A percentile compares a stretch with the other conserved stretches of the same genome.
phyloP scores from a whole-genome alignment of 306 rosid genomes.

The Casuarina cunninghamiana region DNA sequence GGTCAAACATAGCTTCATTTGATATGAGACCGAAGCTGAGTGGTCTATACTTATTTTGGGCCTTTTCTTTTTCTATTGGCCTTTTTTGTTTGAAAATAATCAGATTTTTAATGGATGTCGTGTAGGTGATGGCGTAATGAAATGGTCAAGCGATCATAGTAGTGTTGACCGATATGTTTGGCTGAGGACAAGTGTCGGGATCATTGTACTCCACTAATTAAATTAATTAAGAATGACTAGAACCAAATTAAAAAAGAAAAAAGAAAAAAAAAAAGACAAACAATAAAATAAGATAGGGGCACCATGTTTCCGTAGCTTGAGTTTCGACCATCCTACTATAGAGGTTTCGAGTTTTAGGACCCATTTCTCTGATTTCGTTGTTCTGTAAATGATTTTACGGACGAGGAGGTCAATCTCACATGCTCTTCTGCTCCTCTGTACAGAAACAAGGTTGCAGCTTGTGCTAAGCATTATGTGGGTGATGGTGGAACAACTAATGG shows the following conservation, averaged over 20 bases:
- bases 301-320: too few relatives aligned
- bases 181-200: not conserved
- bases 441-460: conserved; percentile 5
- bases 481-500: conserved; percentile 4
- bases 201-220: not conserved
- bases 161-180: not conserved
- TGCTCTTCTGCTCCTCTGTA: not conserved
- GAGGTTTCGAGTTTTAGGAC: too few relatives aligned
- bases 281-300: not conserved
- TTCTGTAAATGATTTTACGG: too few relatives aligned
- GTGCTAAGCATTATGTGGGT: conserved; percentile 9
- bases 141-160: too few relatives aligned
- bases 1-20: not conserved
- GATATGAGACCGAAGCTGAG: not conserved
- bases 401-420: not conserved
- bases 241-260: too few relatives aligned
- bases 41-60: not conserved
- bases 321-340: too few relatives aligned
- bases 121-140: not conserved
- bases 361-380: too few relatives aligned
- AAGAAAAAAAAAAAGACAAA: not conserved
- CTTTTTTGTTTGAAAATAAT: too few relatives aligned
- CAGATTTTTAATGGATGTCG: too few relatives aligned
- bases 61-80: too few relatives aligned
- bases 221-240: not conserved